Conservation (phyloP, 2,329 filamentous ascomycete genomes). For the Escovopsis weberi region DNA sequence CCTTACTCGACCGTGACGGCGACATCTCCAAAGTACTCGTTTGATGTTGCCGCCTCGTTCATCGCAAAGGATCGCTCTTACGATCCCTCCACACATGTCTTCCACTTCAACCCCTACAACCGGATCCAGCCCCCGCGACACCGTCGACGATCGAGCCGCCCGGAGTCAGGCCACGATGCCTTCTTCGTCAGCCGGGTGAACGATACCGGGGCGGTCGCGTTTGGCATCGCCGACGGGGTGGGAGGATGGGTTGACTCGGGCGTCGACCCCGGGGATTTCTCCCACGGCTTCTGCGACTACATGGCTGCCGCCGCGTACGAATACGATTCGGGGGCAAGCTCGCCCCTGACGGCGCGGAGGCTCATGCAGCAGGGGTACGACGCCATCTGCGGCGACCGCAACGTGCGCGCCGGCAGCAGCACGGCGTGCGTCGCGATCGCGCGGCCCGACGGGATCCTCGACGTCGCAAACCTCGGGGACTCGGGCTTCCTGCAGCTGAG, state of each 20-base stretch:
- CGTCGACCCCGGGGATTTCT: constrained; percentile 89
- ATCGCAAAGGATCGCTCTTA: constrained; percentile 57
- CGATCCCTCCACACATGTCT: constrained; percentile 53
- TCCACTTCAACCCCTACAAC: constrained; percentile 56
- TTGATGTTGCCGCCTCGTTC: constrained; percentile 60
- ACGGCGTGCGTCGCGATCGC: constrained; percentile 83
- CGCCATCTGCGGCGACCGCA: constrained; percentile 57
- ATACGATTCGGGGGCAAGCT: constrained; percentile 23
- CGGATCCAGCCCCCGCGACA: constrained; percentile 35
- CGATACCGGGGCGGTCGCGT: constrained; percentile 54
- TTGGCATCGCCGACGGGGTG: constrained; percentile 88
- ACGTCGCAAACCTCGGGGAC: constrained; percentile 89
- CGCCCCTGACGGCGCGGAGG: constrained; percentile 43
- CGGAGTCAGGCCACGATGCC: constrained; percentile 82
- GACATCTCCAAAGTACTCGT: constrained; percentile 36
- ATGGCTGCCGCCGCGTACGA: constrained; percentile 67
- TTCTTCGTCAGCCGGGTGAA: constrained; percentile 85
- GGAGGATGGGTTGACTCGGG: constrained; percentile 90
- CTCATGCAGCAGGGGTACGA: constrained; percentile 80
- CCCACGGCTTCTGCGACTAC: constrained; percentile 81
- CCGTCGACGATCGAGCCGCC: constrained; percentile 31
- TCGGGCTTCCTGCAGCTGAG: constrained; percentile 84
- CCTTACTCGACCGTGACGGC: constrained; percentile 11
- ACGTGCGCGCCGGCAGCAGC: constrained; percentile 70
- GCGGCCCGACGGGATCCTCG: constrained; percentile 55